These are phyloP conservation scores for Dactylis glomerata DNA, from an alignment of 176 grass and related monocot genomes.

Conservation along the genomic window DNA sequence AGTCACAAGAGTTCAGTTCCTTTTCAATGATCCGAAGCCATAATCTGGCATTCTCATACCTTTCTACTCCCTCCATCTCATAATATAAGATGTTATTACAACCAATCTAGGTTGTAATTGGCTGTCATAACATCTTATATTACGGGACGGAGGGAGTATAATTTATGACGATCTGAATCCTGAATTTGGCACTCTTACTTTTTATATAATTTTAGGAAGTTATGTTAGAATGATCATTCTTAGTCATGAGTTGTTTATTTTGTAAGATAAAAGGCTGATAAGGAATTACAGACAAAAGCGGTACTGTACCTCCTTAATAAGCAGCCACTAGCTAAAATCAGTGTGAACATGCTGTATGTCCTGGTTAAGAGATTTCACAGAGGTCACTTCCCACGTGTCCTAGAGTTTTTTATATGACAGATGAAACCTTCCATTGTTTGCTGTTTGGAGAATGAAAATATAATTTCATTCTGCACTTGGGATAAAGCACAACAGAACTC, in stretches of 20 bases:
- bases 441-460: background rate
- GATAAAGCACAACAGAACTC: background rate
- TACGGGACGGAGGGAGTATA: no score
- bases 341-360: background rate
- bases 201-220: background rate
- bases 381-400: background rate
- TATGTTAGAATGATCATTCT: background rate
- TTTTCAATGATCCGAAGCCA: background rate
- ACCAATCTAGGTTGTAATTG: no score
- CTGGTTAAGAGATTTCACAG: slow-evolving; percentile 4
- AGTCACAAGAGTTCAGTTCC: slow-evolving; percentile 13
- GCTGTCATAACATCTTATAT: no score
- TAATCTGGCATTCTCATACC: background rate
- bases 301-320: background rate
- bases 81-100: no score
- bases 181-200: no score
- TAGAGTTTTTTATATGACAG: background rate
- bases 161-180: background rate
- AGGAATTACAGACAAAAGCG: slow-evolving; percentile 7
- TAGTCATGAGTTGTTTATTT: slow-evolving; percentile 17
- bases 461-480: background rate
- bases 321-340: slow-evolving; percentile 3
- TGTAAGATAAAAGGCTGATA: background rate
- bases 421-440: background rate
- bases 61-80: no score